Evolutionary conservation across 1,284 basidiomycete species (phyloP).

Genomic region (Crucibulum cyathiforme): DNA sequence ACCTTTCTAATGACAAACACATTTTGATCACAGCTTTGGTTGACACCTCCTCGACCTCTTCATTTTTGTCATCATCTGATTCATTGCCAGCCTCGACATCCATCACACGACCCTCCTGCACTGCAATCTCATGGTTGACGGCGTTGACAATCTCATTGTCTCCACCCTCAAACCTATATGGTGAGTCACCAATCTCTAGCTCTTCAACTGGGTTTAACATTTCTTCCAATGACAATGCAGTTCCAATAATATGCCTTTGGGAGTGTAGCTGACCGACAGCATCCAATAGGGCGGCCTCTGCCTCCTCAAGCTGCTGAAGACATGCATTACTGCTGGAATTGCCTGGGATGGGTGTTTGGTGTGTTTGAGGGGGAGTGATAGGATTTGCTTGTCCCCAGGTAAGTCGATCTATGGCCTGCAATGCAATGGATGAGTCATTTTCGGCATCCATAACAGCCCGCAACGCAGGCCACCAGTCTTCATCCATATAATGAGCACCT

Average conservation of each 20-base stretch:
- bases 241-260: not conserved
- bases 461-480: slow-evolving; percentile 6
- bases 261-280: not conserved
- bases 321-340: too few species aligned
- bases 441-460: slow-evolving; percentile 7
- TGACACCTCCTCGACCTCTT: too few species aligned
- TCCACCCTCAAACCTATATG: not conserved
- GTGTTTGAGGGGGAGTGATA: too few species aligned
- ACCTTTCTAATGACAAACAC: too few species aligned
- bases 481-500: slow-evolving; percentile 5
- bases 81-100: not conserved
- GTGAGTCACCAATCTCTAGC: not conserved
- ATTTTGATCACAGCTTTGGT: too few species aligned
- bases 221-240: not conserved
- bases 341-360: too few species aligned
- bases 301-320: too few species aligned
- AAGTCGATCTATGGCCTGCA: too few species aligned
- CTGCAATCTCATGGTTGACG: not conserved
- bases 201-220: not conserved
- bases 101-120: not conserved
- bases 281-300: too few species aligned
- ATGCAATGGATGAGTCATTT: not conserved
- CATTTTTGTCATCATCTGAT: too few species aligned
- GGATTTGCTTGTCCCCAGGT: too few species aligned
- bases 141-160: not conserved